These are phyloP conservation scores for Acanthamoeba royreba DNA, from an alignment of 208 protist species.

Conservation along the genomic window DNA sequence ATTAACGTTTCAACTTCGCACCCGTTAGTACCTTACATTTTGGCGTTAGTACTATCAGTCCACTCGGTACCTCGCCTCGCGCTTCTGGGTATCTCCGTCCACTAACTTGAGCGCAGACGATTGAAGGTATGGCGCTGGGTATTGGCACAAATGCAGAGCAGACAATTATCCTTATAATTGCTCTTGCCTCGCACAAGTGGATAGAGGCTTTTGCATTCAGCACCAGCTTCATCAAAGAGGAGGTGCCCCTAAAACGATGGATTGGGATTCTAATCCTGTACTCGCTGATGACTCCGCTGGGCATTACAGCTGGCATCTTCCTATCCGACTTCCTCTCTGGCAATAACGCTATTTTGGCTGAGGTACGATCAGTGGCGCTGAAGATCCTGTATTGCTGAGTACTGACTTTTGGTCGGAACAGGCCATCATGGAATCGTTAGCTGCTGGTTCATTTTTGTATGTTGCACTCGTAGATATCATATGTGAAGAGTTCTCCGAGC, in stretches of 20 bases:
- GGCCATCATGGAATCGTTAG: slow-evolving; percentile 19
- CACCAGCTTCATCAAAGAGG: slow-evolving; percentile 43
- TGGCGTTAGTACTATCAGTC: slow-evolving; percentile 4
- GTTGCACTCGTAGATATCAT: slow-evolving; percentile 8
- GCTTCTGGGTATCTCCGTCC: no score
- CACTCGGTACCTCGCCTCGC: not conserved
- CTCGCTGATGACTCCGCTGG: slow-evolving; percentile 5
- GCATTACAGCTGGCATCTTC: not conserved
- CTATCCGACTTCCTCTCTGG: not conserved
- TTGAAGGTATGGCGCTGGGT: slow-evolving; percentile 33
- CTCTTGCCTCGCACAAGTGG: slow-evolving; percentile 31
- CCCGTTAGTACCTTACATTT: slow-evolving; percentile 19
- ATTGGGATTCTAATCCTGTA: slow-evolving; percentile 22
- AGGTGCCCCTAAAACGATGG: not conserved
- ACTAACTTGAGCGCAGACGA: not conserved
- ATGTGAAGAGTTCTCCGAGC: slow-evolving; percentile 29
- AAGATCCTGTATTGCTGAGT: no score
- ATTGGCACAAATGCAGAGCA: not conserved
- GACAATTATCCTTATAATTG: slow-evolving; percentile 18
- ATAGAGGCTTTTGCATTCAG: slow-evolving; percentile 40
- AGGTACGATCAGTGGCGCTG: no score
- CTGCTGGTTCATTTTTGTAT: slow-evolving; percentile 38
- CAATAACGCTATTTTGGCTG: not conserved
- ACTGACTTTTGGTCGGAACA: not conserved
- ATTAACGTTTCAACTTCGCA: slow-evolving; percentile 15